These are phyloP conservation scores for Arabidopsis hybrid DNA, from an alignment of 441 rosid genomes.

Conservation along the genomic window DNA sequence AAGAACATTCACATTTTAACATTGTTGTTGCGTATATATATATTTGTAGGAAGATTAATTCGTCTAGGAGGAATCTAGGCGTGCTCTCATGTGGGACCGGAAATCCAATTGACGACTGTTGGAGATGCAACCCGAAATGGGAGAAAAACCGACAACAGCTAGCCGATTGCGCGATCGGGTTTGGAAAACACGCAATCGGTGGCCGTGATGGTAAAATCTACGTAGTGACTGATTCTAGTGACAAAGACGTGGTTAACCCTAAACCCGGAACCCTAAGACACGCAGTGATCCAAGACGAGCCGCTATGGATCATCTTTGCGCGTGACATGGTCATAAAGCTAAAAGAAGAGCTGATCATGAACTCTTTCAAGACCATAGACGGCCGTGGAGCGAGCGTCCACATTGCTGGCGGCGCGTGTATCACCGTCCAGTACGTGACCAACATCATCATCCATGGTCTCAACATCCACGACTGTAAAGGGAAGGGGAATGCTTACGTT, in stretches of 20 bases:
- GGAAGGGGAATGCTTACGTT: constrained; percentile 71
- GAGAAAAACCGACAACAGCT: constrained; percentile 53
- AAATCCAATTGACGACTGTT: constrained; percentile 74
- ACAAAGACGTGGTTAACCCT: constrained; percentile 61
- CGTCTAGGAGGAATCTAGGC: constrained; percentile 65
- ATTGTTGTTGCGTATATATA: neutral
- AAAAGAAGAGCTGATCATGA: constrained; percentile 73
- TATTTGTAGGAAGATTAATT: constrained; percentile 43
- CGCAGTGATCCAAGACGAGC: constrained; percentile 70
- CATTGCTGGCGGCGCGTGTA: constrained; percentile 69
- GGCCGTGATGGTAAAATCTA: constrained; percentile 72
- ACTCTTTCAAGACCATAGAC: constrained; percentile 75
- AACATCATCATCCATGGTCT: constrained; percentile 71
- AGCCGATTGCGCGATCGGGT: constrained; percentile 69
- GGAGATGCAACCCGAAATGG: constrained; percentile 70
- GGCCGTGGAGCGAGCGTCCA: constrained; percentile 71
- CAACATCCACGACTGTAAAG: constrained; percentile 64
- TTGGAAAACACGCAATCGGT: constrained; percentile 71
- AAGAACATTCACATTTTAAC: constrained; percentile 21
- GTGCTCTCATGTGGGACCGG: constrained; percentile 72
- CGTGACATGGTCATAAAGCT: constrained; percentile 69
- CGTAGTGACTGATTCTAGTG: constrained; percentile 58
- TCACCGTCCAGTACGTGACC: constrained; percentile 66
- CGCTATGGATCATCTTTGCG: constrained; percentile 72
- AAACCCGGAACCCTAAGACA: constrained; percentile 72